Evolutionary conservation across 306 rosid genomes (phyloP).

Genomic region (Trifolium dubium): DNA sequence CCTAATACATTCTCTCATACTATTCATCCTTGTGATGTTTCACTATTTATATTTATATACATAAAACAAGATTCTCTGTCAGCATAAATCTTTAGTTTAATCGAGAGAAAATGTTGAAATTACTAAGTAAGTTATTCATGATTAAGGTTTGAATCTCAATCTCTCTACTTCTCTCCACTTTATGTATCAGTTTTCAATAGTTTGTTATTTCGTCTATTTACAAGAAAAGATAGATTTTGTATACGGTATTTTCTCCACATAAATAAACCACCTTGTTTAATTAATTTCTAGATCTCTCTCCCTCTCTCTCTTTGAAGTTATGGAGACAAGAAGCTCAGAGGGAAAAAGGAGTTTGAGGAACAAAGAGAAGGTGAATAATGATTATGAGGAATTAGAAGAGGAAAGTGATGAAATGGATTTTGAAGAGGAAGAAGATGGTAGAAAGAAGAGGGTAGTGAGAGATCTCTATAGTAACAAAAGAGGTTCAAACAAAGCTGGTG

Average conservation of each 20-base stretch:
- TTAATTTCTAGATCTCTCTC: constrained; percentile 37
- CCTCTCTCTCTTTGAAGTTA: constrained; percentile 24
- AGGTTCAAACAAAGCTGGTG: constrained; percentile 32
- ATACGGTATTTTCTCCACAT: no score
- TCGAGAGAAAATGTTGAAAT: no score
- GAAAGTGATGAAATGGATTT: neutral
- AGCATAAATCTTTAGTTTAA: no score
- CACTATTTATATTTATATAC: neutral
- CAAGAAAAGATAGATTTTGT: no score
- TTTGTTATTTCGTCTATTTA: no score
- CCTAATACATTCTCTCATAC: constrained; percentile 7
- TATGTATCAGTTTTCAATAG: no score
- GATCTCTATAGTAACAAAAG: constrained; percentile 45
- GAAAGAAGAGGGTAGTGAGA: constrained; percentile 48
- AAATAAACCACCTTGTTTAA: no score
- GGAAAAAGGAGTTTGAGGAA: constrained; percentile 60
- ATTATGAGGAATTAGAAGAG: constrained; percentile 47
- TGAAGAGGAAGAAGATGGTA: constrained; percentile 51
- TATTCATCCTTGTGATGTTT: neutral
- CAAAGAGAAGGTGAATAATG: constrained; percentile 46
- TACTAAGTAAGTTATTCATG: no score
- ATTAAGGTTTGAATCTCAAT: no score
- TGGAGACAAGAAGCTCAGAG: constrained; percentile 66
- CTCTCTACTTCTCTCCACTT: no score
- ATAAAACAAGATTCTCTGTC: no score